phyloP scores from a whole-genome alignment of 352 stramenopile genomes.

The Phytophthora pistaciae region DNA sequence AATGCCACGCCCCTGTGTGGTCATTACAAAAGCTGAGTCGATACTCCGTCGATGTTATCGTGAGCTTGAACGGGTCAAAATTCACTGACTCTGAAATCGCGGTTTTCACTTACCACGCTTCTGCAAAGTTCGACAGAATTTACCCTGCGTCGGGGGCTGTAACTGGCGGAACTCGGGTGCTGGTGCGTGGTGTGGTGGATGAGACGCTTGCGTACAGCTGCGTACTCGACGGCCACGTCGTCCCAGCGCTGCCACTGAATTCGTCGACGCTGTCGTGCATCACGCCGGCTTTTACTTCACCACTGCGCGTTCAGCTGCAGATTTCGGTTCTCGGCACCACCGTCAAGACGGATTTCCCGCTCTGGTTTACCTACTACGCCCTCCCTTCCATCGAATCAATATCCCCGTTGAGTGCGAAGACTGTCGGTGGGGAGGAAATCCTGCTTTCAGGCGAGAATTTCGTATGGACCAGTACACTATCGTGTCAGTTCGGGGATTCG shows the following conservation, averaged over 20 bases:
- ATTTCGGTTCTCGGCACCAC: conserved; percentile 8
- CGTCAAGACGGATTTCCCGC: conserved; percentile 9
- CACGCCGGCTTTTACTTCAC: conserved; percentile 1
- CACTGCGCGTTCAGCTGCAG: conserved; percentile 5
- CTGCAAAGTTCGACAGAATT: conserved; percentile 22
- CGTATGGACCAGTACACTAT: conserved; percentile 15
- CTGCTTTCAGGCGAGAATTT: conserved; percentile 49
- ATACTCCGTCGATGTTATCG: conserved; percentile 18
- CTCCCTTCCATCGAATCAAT: conserved; percentile 34
- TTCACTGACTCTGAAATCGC: conserved; percentile 26
- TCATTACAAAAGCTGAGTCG: background rate
- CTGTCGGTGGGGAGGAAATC: conserved; percentile 38
- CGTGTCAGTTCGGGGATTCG: conserved; percentile 52
- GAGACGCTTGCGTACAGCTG: conserved; percentile 40
- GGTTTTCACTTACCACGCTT: conserved; percentile 34
- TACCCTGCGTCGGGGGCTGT: conserved; percentile 33
- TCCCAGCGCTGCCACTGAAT: conserved; percentile 26
- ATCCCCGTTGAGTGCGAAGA: conserved; percentile 25
- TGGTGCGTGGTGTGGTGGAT: conserved; percentile 30
- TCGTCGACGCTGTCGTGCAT: conserved; percentile 30
- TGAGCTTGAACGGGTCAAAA: conserved; percentile 39
- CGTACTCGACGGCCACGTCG: conserved; percentile 17
- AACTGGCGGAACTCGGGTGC: conserved; percentile 33
- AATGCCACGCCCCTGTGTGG: conserved; percentile 9
- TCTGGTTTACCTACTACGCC: conserved; percentile 41